phyloP scores from a whole-genome alignment of 1,139 yeast species.

The Suhomyces guaymorum region DNA sequence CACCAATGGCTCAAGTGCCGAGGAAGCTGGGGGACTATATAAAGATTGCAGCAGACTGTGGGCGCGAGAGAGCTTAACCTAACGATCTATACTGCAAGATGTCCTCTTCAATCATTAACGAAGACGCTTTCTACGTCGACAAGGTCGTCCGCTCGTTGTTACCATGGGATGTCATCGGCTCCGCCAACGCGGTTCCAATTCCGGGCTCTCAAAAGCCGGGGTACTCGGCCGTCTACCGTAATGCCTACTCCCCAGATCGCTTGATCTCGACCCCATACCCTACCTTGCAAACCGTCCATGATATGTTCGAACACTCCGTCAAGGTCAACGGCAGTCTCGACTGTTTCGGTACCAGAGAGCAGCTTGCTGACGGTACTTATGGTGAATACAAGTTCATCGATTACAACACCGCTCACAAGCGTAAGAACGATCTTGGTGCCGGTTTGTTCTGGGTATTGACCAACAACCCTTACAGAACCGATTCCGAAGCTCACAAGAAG shows the following conservation, averaged over 20 bases:
- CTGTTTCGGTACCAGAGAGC: conserved; percentile 55
- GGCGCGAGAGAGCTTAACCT: background rate
- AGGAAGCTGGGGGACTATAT: too few species aligned
- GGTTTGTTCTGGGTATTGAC: conserved; percentile 60
- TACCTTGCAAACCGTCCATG: conserved; percentile 49
- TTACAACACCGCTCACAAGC: conserved; percentile 40
- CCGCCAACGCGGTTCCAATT: conserved; percentile 33
- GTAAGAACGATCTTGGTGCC: conserved; percentile 58
- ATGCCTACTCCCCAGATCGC: conserved; percentile 35
- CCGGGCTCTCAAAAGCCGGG: conserved; percentile 51
- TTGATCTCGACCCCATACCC: conserved; percentile 52
- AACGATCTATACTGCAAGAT: too few species aligned
- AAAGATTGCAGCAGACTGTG: too few species aligned
- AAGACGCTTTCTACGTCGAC: conserved; percentile 9
- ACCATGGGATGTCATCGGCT: conserved; percentile 16
- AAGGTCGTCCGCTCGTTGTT: conserved; percentile 13
- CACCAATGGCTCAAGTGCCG: too few species aligned
- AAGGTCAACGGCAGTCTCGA: conserved; percentile 36
- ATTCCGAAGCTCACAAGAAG: conserved; percentile 28
- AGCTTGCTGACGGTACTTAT: conserved; percentile 39
- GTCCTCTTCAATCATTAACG: conserved; percentile 6
- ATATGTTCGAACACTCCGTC: conserved; percentile 47
- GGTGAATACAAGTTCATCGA: conserved; percentile 51
- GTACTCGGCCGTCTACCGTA: conserved; percentile 56
- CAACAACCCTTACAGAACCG: conserved; percentile 41